A percentile compares a stretch with the other conserved stretches of the same genome.
Conservation (phyloP, 768 basidiomycete species). For the Russula earlei region DNA sequence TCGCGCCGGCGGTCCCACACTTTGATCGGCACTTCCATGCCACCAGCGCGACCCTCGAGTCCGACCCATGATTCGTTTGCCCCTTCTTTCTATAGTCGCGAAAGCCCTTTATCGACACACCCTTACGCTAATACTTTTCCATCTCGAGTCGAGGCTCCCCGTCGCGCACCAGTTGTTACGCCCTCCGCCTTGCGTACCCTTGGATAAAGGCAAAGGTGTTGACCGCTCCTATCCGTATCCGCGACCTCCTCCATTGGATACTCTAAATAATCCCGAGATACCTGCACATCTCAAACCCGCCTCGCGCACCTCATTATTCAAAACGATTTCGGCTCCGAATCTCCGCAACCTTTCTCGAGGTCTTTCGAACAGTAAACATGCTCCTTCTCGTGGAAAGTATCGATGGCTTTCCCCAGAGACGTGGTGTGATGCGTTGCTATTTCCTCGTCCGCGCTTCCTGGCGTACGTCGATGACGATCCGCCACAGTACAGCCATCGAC, state of each 20-base stretch:
- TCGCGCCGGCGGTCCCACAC: conserved; percentile 18
- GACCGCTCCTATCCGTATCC: conserved; percentile 21
- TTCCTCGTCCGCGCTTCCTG: conserved; percentile 66
- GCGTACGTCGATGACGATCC: conserved; percentile 30
- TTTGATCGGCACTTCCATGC: conserved; percentile 14
- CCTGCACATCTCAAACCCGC: conserved; percentile 26
- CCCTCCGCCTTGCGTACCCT: conserved; percentile 20
- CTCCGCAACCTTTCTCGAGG: conserved; percentile 29
- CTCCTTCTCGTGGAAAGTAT: conserved; percentile 38
- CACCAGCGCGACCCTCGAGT: background rate
- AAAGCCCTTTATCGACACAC: conserved; percentile 27
- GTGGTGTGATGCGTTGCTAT: conserved; percentile 74
- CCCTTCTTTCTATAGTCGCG: conserved; percentile 18
- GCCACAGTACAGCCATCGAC: conserved; percentile 3
- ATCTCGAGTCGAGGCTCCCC: conserved; percentile 10
- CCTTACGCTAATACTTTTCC: conserved; percentile 43
- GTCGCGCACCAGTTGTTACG: conserved; percentile 12
- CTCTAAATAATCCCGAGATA: conserved; percentile 32
- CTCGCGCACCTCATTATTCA: conserved; percentile 34
- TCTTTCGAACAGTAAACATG: conserved; percentile 18
- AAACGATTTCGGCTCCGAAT: conserved; percentile 59
- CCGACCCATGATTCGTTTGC: conserved; percentile 18
- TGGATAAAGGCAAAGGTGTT: conserved; percentile 21
- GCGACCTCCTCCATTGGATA: conserved; percentile 5
- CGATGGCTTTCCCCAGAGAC: conserved; percentile 67